Percentiles rank a stretch among this genome's conserved stretches.
phyloP scores from a whole-genome alignment of 2,329 filamentous ascomycete genomes.

The Chalara sp. region DNA sequence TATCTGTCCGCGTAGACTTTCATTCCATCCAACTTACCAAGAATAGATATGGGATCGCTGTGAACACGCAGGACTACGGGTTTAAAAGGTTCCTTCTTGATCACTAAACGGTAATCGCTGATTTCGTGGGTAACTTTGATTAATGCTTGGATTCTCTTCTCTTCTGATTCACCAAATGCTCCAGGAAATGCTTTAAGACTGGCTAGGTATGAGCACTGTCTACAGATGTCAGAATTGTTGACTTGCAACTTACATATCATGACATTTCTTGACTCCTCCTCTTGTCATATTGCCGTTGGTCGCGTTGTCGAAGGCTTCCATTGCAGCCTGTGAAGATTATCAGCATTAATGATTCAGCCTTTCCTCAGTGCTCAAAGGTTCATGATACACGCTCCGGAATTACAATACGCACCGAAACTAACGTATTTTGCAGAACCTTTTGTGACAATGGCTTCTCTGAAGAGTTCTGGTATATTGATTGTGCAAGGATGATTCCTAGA shows the following conservation, averaged over 20 bases:
- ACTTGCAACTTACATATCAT: constrained; percentile 55
- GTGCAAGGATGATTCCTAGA: constrained; percentile 55
- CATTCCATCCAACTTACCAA: constrained; percentile 41
- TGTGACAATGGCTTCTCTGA: constrained; percentile 41
- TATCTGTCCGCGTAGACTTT: too few relatives aligned
- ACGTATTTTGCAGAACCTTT: constrained; percentile 48
- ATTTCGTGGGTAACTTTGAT: constrained; percentile 68
- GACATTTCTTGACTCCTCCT: constrained; percentile 70
- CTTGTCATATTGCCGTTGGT: constrained; percentile 73
- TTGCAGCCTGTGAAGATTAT: constrained; percentile 39
- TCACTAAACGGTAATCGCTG: constrained; percentile 68
- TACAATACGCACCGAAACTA: constrained; percentile 33
- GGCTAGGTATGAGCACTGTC: background rate
- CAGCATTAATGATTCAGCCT: too few relatives aligned
- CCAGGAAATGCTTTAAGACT: constrained; percentile 59
- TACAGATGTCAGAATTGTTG: too few relatives aligned
- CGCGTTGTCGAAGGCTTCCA: constrained; percentile 72
- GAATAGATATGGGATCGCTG: constrained; percentile 65
- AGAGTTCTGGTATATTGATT: constrained; percentile 52
- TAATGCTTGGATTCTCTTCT: constrained; percentile 53
- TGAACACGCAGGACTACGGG: constrained; percentile 74
- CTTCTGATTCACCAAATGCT: constrained; percentile 45
- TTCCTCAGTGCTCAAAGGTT: too few relatives aligned
- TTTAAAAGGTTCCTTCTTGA: constrained; percentile 74
- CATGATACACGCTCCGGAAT: too few relatives aligned